Conservation (phyloP, 345 rosid genomes). For the Pistacia vera region DNA sequence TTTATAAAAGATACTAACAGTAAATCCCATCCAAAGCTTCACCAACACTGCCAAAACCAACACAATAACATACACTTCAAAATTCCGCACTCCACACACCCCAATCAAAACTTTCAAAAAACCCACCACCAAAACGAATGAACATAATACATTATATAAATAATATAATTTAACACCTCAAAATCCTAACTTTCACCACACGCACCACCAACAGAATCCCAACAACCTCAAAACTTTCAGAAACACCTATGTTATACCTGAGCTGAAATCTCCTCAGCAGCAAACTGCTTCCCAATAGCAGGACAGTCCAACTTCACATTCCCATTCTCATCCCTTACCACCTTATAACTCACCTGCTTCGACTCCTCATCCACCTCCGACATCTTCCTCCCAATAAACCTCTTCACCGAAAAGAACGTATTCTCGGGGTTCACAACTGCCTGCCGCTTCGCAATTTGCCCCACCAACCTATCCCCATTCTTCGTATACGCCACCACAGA, state of each 20-base stretch:
- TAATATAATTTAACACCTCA: not conserved
- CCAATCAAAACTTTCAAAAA: not conserved
- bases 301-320: constrained; percentile 97
- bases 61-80: not conserved
- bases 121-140: not conserved
- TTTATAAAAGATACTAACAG: too few species aligned
- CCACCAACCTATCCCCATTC: constrained; percentile 86
- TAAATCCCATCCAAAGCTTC: too few species aligned
- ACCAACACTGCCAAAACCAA: not conserved
- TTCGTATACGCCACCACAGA: constrained; percentile 95
- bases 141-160: not conserved
- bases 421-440: constrained; percentile 99
- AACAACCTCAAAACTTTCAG: not conserved
- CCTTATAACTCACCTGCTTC: constrained; percentile 87
- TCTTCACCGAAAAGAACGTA: constrained; percentile 96
- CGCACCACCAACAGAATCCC: not conserved
- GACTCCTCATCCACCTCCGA: constrained; percentile 94
- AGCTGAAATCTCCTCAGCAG: constrained; percentile 98
- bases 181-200: not conserved
- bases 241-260: constrained; percentile 52
- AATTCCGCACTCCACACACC: not conserved
- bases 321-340: constrained; percentile 86
- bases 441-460: constrained; percentile 98
- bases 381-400: constrained; percentile 99
- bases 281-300: constrained; percentile 85